Base-by-base conservation (phyloP, 768 basidiomycete species). In the Hericium alpestre region DNA sequence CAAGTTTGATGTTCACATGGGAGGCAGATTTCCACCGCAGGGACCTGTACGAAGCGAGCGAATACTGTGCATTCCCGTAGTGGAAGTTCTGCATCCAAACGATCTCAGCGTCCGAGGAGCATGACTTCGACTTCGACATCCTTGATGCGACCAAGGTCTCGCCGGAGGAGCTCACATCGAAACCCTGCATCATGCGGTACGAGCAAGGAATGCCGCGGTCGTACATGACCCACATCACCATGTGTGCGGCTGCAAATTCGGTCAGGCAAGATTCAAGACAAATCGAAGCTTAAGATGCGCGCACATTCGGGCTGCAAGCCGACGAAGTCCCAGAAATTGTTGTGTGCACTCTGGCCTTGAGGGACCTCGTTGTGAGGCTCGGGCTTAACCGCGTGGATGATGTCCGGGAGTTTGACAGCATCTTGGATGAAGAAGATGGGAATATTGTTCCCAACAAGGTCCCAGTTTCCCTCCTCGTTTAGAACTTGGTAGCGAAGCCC, bases 291-390 rank as follows among this genome's bases (percentile, higher is more conserved):
- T 1, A 15, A n/a, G 16, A 38, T 12, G 4, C 3, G 61, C 67
- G 52, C 67, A 77, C 83, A 77, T 65, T 89, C 84, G 1, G 86
- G 79, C 64, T 84, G 81, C 27, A 89, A 73, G 49, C 81, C 79
- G 40, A 83, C 82, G 63, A 86, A 92, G 65, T 92, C 90, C 88
- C 89, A 93, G 60, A 91, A 90, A 63, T 87, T 90, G 71, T 93
- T 90, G 65, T 92, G 89, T 1, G 85, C 83, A 16, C 64, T 71
- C 66, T 86, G 84, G 4, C 79, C 84, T 51, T 79, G 78, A 3
- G 86, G 86, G 0, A 87, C 77, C 63, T 93, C 92, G 58, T 87
- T 89, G 47, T 90, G 80, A 3, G 90, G 90, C 66, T 93, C 90
- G 1, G 90, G 89, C 66, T 89, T 86, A 20, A 87, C 86, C 5